Base-by-base conservation (phyloP, 495 filamentous ascomycete genomes). In the Immersiella caudata region DNA sequence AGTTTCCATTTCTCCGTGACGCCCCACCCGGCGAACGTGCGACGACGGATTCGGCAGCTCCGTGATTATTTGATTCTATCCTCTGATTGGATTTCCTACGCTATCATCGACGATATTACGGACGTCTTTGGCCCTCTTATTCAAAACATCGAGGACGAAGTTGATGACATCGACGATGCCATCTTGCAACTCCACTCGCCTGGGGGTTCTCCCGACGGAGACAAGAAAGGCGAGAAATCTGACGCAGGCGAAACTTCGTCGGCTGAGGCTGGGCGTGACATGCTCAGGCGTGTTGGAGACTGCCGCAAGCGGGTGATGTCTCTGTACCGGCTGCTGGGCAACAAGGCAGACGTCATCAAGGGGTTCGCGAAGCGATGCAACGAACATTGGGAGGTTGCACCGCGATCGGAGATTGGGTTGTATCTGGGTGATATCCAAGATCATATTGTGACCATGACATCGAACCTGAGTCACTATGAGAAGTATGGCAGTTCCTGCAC, bases 281-380 rank as follows among this genome's bases (percentile, higher is more conserved):
- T 97, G 92, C 85, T 97, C 46, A 87, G 91, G 21, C 89, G 91
- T 2, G 91, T 97, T 4, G 95, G 95, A 36, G 93, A 96, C 74
- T 96, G 93, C 75, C 86, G 95, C 58, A 97, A 97, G 84, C 96
- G 92, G 76, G 95, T 97, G 69, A 98, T 98, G 95, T 88, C 73
- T 58, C 80, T 98, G 66, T 97, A 97, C 76, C 86, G 95, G 35
- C 83, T 99, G 54, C 83, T 99, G 22, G 95, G 95, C 70, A 97
- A 95, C 78, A 99, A 99, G 81, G 95, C 94, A 11, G 95, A 99
- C 71, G 95, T 99, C 26, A 97, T 99, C 80, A 97, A 97, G 81
- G 93, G 95, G 1, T 97, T 99, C 69, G 95, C 95, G n/a, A 99
- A 99, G 80, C 84, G 95, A 21, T 99, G 95, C 78, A 99, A 97